phyloP scores from a whole-genome alignment of 805 yeast genomes.

The Teunomyces funiuensis region DNA sequence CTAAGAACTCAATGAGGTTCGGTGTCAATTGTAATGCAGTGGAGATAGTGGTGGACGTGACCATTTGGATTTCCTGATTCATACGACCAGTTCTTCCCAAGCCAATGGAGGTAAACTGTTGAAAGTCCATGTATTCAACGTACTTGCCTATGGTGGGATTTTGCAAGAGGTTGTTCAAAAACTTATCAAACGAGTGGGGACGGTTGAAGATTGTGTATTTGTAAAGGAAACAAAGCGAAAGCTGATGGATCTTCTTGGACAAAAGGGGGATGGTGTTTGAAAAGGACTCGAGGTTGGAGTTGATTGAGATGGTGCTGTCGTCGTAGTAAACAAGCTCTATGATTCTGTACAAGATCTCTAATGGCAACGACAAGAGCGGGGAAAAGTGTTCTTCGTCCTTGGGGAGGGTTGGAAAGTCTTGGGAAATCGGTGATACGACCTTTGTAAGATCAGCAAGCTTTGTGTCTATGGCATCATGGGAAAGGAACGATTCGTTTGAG shows the following conservation, averaged over 20 bases:
- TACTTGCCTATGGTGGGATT: conserved; percentile 52
- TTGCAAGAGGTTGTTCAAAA: conserved; percentile 53
- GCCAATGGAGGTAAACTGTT: conserved; percentile 86
- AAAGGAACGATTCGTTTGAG: conserved; percentile 9
- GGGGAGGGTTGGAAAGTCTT: background rate
- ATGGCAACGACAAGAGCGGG: conserved; percentile 41
- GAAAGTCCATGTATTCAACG: conserved; percentile 79
- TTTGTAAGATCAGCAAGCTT: background rate
- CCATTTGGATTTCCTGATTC: conserved; percentile 91
- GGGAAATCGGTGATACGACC: background rate
- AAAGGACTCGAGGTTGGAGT: conserved; percentile 52
- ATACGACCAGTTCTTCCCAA: conserved; percentile 84
- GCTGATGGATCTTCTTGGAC: conserved; percentile 55
- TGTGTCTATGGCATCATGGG: background rate
- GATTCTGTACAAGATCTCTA: conserved; percentile 56
- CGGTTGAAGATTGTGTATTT: conserved; percentile 73
- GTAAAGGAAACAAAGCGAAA: conserved; percentile 59
- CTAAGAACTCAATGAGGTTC: conserved; percentile 73
- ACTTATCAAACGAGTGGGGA: conserved; percentile 75
- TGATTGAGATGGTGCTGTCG: conserved; percentile 51
- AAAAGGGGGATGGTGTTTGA: conserved; percentile 54
- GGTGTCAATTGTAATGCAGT: conserved; percentile 63
- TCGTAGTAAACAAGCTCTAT: conserved; percentile 56
- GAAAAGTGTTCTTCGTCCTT: conserved; percentile 4
- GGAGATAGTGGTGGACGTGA: conserved; percentile 69